phyloP scores from a whole-genome alignment of 1,284 basidiomycete species.

The Microbotryum saponariae region DNA sequence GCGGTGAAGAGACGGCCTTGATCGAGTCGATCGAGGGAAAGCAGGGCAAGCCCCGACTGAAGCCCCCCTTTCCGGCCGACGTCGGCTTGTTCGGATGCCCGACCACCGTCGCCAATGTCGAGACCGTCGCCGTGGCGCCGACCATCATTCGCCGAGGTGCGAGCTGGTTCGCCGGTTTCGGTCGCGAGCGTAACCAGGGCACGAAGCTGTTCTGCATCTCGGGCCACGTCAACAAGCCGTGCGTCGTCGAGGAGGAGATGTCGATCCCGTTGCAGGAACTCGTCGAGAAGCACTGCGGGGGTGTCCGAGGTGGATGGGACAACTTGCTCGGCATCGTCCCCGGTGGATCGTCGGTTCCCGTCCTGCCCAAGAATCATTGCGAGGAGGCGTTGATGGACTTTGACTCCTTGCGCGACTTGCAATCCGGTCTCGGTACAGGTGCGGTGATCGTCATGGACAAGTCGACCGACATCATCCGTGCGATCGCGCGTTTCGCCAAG shows the following conservation, averaged over 20 bases:
- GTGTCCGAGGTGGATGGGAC: constrained; percentile 89
- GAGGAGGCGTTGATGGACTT: constrained; percentile 96
- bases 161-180: constrained; percentile 89
- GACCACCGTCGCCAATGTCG: constrained; percentile 95
- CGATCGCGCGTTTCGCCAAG: constrained; percentile 87
- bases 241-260: constrained; percentile 98
- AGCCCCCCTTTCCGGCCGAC: constrained; percentile 99
- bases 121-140: constrained; percentile 94
- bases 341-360: constrained; percentile 91
- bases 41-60: constrained; percentile 94
- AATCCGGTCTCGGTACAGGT: constrained; percentile 90
- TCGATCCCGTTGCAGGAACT: constrained; percentile 89
- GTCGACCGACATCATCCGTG: constrained; percentile 84
- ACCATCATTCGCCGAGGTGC: constrained; percentile 89
- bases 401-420: constrained; percentile 91
- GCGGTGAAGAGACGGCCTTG: constrained; percentile 95
- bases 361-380: constrained; percentile 73
- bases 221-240: constrained; percentile 97
- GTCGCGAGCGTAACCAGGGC: constrained; percentile 84
- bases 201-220: constrained; percentile 95
- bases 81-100: constrained; percentile 96
- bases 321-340: constrained; percentile 92
- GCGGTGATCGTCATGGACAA: constrained; percentile 99
- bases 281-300: constrained; percentile 93
- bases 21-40: constrained; percentile 96